Conservation (phyloP, 164 flowering plant genomes). For the Tinospora cordifolia region DNA sequence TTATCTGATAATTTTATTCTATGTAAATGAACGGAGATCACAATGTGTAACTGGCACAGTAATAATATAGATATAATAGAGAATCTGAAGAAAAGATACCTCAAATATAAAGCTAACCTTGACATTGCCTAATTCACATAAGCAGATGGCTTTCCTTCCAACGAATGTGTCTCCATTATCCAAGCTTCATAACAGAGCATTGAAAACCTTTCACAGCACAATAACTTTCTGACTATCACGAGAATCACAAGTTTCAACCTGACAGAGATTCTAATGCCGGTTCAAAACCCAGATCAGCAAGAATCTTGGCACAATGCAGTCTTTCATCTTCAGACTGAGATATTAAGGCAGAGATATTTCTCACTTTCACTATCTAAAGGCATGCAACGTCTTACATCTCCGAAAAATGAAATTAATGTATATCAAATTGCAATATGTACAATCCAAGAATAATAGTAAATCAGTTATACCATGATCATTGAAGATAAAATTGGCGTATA, state of each 20-base stretch:
- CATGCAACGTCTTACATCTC: neutral
- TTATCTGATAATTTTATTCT: neutral
- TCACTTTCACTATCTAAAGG: neutral
- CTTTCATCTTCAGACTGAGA: neutral
- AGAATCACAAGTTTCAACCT: neutral
- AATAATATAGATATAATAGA: neutral
- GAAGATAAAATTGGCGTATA: neutral
- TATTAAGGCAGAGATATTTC: neutral
- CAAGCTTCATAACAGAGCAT: neutral
- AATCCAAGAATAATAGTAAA: neutral
- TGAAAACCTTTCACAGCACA: neutral
- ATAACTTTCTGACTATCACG: neutral
- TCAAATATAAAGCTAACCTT: neutral
- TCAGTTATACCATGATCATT: neutral
- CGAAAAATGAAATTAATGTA: conserved; percentile 1
- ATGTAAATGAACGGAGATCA: neutral
- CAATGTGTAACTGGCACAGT: neutral
- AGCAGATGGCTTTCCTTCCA: neutral
- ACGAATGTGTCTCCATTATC: neutral
- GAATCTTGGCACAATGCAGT: neutral
- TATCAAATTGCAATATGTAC: neutral
- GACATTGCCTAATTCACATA: neutral
- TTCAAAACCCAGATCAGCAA: neutral
- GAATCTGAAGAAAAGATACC: neutral
- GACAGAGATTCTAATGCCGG: neutral